Evolutionary conservation across 805 yeast genomes (phyloP).

Genomic region (Candida peoriensis): DNA sequence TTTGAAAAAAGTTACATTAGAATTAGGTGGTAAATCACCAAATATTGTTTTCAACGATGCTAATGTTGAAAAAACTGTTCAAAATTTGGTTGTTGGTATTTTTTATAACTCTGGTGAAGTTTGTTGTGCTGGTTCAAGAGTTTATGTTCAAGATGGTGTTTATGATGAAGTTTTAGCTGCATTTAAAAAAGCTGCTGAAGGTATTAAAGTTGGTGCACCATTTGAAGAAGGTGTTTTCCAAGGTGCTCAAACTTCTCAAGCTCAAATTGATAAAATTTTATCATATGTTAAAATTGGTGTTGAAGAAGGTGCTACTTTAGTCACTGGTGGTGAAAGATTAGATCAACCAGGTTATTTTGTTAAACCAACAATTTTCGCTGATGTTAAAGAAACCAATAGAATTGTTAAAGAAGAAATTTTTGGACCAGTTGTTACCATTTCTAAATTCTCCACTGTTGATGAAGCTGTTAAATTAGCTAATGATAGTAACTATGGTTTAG

Average conservation of each 20-base stretch:
- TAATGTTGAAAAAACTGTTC: conserved; percentile 68
- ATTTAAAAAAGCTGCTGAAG: conserved; percentile 49
- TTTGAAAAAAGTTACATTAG: conserved; percentile 88
- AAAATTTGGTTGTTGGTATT: conserved; percentile 75
- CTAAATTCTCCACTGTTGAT: conserved; percentile 77
- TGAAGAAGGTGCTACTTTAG: conserved; percentile 75
- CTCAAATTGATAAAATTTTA: conserved; percentile 75
- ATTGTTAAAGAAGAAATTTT: conserved; percentile 77
- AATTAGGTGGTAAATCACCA: conserved; percentile 96
- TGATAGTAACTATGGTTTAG: conserved; percentile 78
- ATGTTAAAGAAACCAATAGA: conserved; percentile 60
- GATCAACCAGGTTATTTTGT: conserved; percentile 62
- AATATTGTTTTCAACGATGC: conserved; percentile 85
- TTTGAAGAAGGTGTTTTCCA: conserved; percentile 73
- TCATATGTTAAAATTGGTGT: conserved; percentile 72
- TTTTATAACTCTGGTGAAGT: conserved; percentile 95
- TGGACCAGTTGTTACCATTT: conserved; percentile 86
- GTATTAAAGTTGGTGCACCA: conserved; percentile 74
- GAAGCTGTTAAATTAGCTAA: conserved; percentile 78
- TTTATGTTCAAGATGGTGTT: conserved; percentile 79
- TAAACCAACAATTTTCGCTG: conserved; percentile 71
- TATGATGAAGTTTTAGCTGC: conserved; percentile 71
- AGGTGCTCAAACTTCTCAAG: conserved; percentile 88
- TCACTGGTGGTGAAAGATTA: conserved; percentile 64
- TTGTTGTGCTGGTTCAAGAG: conserved; percentile 92